Evolutionary conservation across 225 moss, liverwort and hornwort genomes (phyloP).

Genomic region (Straminergon stramineum): DNA sequence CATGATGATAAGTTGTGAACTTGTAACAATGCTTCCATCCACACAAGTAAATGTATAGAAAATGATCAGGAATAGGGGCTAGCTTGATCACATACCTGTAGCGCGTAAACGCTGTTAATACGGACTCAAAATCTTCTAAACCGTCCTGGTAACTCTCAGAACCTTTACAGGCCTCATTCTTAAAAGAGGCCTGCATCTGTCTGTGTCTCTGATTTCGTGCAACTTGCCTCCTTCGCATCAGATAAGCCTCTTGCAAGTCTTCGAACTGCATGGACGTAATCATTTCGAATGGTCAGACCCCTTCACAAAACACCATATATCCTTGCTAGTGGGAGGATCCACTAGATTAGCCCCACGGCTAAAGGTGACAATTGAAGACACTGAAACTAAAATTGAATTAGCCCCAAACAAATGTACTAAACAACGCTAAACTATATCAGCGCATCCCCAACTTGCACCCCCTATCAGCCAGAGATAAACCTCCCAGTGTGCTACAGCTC

Average conservation of each 20-base stretch:
- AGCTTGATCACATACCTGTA: slow-evolving; percentile 7
- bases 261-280: slow-evolving; percentile 49
- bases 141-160: slow-evolving; percentile 33
- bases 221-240: slow-evolving; percentile 61
- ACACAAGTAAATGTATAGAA: neutral
- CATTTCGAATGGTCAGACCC: neutral
- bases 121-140: slow-evolving; percentile 79
- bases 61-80: neutral
- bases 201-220: slow-evolving; percentile 36
- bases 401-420: too few relatives aligned
- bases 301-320: neutral
- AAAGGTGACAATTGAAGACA: neutral
- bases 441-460: neutral
- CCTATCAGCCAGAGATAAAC: neutral
- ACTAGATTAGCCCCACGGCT: neutral
- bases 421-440: neutral
- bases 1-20: neutral
- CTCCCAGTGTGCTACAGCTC: neutral
- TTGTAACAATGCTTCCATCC: neutral
- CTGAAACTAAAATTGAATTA: neutral
- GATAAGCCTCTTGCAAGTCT: slow-evolving; percentile 88
- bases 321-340: neutral
- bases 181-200: slow-evolving; percentile 19
- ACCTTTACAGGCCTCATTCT: slow-evolving; percentile 7
- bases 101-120: slow-evolving; percentile 73